Evolutionary conservation across 192 early-diverging fungal species (phyloP).

Genomic region (Funneliformis geosporum): DNA sequence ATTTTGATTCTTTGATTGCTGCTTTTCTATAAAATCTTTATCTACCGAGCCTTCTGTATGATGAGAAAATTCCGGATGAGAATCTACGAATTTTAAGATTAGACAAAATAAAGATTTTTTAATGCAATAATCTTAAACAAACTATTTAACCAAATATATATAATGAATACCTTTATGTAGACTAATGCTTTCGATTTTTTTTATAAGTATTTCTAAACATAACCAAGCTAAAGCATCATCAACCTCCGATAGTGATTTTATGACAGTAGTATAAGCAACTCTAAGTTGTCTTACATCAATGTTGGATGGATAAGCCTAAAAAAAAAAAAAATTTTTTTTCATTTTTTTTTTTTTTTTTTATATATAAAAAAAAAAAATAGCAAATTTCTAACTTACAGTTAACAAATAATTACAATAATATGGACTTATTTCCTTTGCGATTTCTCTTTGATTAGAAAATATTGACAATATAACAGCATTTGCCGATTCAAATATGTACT

Average conservation of each 20-base stretch:
- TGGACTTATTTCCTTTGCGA: conserved; percentile 49
- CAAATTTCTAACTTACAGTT: conserved; percentile 33
- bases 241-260: conserved; percentile 47
- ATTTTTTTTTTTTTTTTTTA: not conserved
- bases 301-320: conserved; percentile 48
- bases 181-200: conserved; percentile 40
- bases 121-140: no score
- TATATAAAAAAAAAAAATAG: conserved; percentile 24
- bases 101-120: not conserved
- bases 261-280: conserved; percentile 52
- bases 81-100: not conserved
- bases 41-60: not conserved
- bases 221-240: conserved; percentile 57
- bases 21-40: not conserved
- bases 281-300: conserved; percentile 52
- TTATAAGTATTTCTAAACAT: conserved; percentile 47
- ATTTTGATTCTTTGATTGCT: not conserved
- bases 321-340: conserved; percentile 6
- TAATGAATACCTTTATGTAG: not conserved
- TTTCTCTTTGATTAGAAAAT: conserved; percentile 48
- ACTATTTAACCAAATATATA: no score
- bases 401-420: conserved; percentile 54
- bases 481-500: conserved; percentile 53
- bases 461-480: conserved; percentile 52
- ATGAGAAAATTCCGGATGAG: not conserved